Conservation (phyloP, 2,329 filamentous ascomycete genomes). For the Penicillium hordei region DNA sequence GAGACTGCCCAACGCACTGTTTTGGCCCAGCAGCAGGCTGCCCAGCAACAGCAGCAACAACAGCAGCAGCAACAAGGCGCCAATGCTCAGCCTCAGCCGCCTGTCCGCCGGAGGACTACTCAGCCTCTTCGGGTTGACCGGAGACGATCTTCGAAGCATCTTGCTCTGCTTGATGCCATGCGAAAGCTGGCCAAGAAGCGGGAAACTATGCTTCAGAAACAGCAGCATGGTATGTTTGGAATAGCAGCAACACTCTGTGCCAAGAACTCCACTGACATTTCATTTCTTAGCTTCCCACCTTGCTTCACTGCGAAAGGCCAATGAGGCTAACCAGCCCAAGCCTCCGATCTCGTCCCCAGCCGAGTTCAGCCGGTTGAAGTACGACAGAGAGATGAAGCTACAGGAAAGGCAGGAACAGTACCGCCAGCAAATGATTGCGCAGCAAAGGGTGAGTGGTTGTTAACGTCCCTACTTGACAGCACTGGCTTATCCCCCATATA, state of each 20-base stretch:
- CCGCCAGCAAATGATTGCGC: constrained; percentile 62
- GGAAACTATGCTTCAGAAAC: constrained; percentile 80
- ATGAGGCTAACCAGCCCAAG: constrained; percentile 64
- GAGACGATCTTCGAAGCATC: constrained; percentile 78
- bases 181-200: constrained; percentile 92
- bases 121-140: constrained; percentile 81
- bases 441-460: constrained; percentile 48
- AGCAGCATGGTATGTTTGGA: constrained; percentile 65
- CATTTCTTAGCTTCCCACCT: constrained; percentile 58
- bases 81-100: constrained; percentile 54
- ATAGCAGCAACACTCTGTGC: background rate
- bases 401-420: constrained; percentile 59
- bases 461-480: background rate
- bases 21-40: constrained; percentile 57
- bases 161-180: constrained; percentile 91
- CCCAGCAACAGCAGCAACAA: constrained; percentile 49
- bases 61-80: constrained; percentile 55
- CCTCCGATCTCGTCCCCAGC: constrained; percentile 70
- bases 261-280: constrained; percentile 16
- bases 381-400: constrained; percentile 75
- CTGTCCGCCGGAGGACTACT: constrained; percentile 67
- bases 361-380: constrained; percentile 86
- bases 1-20: constrained; percentile 63
- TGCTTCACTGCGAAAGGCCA: constrained; percentile 77
- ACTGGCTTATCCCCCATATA: constrained; percentile 19